Conservation (phyloP, 2,329 filamentous ascomycete genomes). For the Diaporthe vexans region DNA sequence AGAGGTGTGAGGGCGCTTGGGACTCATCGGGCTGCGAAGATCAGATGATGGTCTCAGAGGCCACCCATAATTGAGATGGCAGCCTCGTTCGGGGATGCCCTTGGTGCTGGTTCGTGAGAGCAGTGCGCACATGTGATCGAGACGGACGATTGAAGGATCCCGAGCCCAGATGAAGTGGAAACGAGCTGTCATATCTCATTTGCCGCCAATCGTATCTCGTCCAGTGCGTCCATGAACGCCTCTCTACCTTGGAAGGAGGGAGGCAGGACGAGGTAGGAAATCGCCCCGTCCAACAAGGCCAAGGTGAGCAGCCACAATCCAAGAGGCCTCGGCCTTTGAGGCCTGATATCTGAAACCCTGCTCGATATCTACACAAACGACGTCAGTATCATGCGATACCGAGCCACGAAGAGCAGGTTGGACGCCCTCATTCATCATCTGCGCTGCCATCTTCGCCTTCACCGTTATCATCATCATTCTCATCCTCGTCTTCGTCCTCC, state of each 20-base stretch:
- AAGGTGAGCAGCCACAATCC: background rate
- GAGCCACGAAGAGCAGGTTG: background rate
- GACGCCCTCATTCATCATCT: conserved; percentile 21
- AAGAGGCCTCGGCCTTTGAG: background rate
- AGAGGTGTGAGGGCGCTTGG: background rate
- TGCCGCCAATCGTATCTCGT: conserved; percentile 1
- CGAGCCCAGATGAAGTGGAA: conserved; percentile 18
- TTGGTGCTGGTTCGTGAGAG: background rate
- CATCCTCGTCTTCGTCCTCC: conserved; percentile 51
- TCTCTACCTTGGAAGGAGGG: background rate
- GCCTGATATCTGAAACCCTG: background rate
- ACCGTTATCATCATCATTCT: background rate
- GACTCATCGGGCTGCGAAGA: background rate
- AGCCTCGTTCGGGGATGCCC: background rate
- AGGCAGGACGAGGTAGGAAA: background rate
- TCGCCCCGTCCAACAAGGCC: background rate
- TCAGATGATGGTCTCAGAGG: conserved; percentile 19
- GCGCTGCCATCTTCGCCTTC: conserved; percentile 1
- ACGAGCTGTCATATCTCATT: conserved; percentile 31
- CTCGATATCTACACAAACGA: background rate
- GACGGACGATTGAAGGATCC: background rate
- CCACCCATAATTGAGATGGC: conserved; percentile 2
- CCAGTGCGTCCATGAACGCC: background rate
- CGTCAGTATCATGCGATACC: conserved; percentile 16
- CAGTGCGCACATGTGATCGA: conserved; percentile 2